A percentile compares a stretch with the other conserved stretches of the same genome.
Evolutionary conservation across 805 yeast species (phyloP).

Genomic region (Wickerhamiella dianesei): DNA sequence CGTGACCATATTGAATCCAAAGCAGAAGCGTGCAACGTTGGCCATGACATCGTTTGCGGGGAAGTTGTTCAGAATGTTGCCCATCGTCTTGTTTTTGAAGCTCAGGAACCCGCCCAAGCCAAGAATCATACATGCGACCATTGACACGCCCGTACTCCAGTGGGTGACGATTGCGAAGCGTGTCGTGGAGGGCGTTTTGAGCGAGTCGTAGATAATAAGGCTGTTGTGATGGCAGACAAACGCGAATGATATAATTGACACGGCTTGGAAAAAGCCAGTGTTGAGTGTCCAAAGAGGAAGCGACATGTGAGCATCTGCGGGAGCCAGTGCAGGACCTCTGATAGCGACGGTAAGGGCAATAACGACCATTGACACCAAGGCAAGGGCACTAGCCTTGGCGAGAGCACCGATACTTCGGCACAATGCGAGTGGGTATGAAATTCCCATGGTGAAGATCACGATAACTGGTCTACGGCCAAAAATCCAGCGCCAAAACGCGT

Average conservation of each 20-base stretch:
- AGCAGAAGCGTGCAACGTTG: conserved; percentile 79
- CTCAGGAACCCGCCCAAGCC: conserved; percentile 67
- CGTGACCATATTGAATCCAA: conserved; percentile 84
- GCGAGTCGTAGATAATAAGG: conserved; percentile 73
- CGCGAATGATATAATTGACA: conserved; percentile 90
- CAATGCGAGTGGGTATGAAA: conserved; percentile 74
- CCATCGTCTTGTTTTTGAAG: conserved; percentile 68
- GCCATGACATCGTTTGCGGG: conserved; percentile 59
- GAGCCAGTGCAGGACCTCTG: conserved; percentile 48
- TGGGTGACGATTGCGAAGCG: conserved; percentile 71
- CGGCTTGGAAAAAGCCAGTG: conserved; percentile 66
- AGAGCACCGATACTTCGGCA: conserved; percentile 66
- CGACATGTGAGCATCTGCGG: conserved; percentile 27
- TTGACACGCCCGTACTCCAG: conserved; percentile 66
- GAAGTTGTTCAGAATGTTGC: conserved; percentile 80
- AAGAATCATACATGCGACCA: conserved; percentile 62
- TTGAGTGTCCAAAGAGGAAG: conserved; percentile 34
- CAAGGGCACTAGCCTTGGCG: conserved; percentile 79
- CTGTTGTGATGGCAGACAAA: conserved; percentile 94
- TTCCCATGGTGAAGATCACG: conserved; percentile 47
- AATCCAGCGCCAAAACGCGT: conserved; percentile 37
- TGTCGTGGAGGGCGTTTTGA: conserved; percentile 59
- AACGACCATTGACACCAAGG: conserved; percentile 68
- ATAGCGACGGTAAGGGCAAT: conserved; percentile 62
- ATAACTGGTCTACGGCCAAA: conserved; percentile 62